phyloP scores from a whole-genome alignment of 2,329 filamentous ascomycete genomes.

The Monosporascus sp. region DNA sequence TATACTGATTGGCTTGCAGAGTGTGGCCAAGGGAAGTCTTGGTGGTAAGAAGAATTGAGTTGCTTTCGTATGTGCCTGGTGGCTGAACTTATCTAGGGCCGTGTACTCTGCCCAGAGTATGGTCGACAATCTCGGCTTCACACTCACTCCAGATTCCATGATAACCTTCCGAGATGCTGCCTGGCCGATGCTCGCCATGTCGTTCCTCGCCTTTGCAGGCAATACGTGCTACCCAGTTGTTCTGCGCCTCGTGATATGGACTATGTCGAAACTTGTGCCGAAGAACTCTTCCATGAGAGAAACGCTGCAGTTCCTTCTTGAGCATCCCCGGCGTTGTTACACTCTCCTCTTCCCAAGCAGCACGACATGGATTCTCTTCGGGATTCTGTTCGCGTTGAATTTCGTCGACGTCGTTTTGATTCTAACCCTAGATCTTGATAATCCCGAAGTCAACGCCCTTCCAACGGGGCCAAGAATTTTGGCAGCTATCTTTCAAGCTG shows the following conservation, averaged over 20 bases:
- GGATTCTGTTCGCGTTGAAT: slow-evolving; percentile 38
- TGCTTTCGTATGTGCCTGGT: too few relatives aligned
- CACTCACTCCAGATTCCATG: slow-evolving; percentile 45
- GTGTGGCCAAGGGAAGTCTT: too few relatives aligned
- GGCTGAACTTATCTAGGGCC: too few relatives aligned
- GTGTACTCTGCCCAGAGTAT: too few relatives aligned
- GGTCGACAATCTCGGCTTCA: slow-evolving; percentile 55
- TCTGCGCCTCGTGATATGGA: slow-evolving; percentile 42
- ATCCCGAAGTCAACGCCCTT: slow-evolving; percentile 38
- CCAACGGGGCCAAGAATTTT: slow-evolving; percentile 41
- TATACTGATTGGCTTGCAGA: too few relatives aligned
- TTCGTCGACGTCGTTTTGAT: slow-evolving; percentile 50
- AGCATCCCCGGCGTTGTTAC: slow-evolving; percentile 36
- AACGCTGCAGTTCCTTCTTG: slow-evolving; percentile 31
- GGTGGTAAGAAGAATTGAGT: too few relatives aligned
- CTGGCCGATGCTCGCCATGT: slow-evolving; percentile 24
- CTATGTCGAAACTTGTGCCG: slow-evolving; percentile 28
- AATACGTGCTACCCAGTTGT: slow-evolving; percentile 50
- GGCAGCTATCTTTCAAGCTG: slow-evolving; percentile 48
- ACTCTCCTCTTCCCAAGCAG: slow-evolving; percentile 47
- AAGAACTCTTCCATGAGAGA: slow-evolving; percentile 18
- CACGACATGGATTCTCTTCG: slow-evolving; percentile 37
- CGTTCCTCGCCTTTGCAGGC: slow-evolving; percentile 36
- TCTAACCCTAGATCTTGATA: slow-evolving; percentile 47
- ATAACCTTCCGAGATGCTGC: slow-evolving; percentile 37